Percentiles rank a stretch among this genome's conserved stretches.
Conservation (phyloP, 2,329 filamentous ascomycete species). For the Cercospora zeae-maydis region DNA sequence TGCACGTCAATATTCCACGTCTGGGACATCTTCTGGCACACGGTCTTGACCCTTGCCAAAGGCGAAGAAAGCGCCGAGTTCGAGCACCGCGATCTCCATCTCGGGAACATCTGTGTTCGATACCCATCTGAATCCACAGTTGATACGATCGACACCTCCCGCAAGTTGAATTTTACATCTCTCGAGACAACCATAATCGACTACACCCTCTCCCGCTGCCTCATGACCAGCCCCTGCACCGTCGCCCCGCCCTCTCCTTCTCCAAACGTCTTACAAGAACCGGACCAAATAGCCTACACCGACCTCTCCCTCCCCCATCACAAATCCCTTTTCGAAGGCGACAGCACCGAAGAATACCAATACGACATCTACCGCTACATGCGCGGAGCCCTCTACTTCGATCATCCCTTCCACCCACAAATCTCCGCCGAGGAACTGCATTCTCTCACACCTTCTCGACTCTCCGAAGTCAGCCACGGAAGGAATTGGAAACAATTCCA, state of each 20-base stretch:
- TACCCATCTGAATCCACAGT: background rate
- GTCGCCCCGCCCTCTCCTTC: background rate
- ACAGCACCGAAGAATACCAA: slow-evolving; percentile 50
- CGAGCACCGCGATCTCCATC: slow-evolving; percentile 64
- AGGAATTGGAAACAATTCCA: slow-evolving; percentile 53
- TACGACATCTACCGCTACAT: slow-evolving; percentile 57
- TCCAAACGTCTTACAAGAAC: background rate
- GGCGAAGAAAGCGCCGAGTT: slow-evolving; percentile 59
- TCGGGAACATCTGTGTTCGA: slow-evolving; percentile 62
- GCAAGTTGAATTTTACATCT: slow-evolving; percentile 51
- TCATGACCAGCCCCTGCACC: slow-evolving; percentile 35
- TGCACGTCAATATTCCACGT: slow-evolving; percentile 44
- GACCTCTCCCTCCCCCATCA: slow-evolving; percentile 47
- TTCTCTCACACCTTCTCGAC: background rate
- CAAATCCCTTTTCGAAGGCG: slow-evolving; percentile 45
- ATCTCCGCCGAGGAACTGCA: background rate
- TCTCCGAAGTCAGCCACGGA: background rate
- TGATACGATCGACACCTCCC: slow-evolving; percentile 26
- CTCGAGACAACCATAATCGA: slow-evolving; percentile 64
- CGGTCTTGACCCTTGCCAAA: slow-evolving; percentile 58
- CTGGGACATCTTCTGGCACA: slow-evolving; percentile 66
- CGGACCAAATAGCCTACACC: slow-evolving; percentile 32
- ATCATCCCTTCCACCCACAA: slow-evolving; percentile 38
- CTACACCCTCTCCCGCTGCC: slow-evolving; percentile 63
- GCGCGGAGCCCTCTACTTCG: slow-evolving; percentile 40